Conservation (phyloP, 352 stramenopile genomes). For the Globisporangium acanthophoron region DNA sequence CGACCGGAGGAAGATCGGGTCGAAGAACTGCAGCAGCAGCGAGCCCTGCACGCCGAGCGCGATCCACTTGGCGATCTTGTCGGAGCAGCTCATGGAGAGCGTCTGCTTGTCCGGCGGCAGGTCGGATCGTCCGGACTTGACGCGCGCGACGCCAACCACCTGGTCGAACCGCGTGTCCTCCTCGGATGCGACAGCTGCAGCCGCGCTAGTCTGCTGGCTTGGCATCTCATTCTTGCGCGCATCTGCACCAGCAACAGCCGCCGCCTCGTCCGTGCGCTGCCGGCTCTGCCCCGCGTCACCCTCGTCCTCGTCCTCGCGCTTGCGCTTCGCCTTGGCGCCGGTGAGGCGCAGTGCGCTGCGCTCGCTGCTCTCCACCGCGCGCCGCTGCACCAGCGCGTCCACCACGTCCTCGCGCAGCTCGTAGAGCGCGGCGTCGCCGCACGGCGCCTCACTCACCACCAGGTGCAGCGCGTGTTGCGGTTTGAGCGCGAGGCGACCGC, state of each 20-base stretch:
- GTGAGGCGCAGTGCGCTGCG: slow-evolving; percentile 54
- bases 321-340: slow-evolving; percentile 45
- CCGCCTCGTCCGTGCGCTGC: no score
- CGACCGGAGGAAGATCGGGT: slow-evolving; percentile 41
- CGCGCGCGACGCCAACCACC: slow-evolving; percentile 63
- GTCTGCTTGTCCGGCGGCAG: slow-evolving; percentile 81
- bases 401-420: slow-evolving; percentile 66
- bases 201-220: neutral
- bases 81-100: slow-evolving; percentile 91
- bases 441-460: slow-evolving; percentile 91
- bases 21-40: slow-evolving; percentile 60
- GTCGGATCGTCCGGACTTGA: slow-evolving; percentile 92
- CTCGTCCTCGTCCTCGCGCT: slow-evolving; percentile 16
- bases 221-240: neutral
- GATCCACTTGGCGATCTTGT: slow-evolving; percentile 91
- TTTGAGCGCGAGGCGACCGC: slow-evolving; percentile 41
- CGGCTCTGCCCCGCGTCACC: no score
- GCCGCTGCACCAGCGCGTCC: slow-evolving; percentile 44
- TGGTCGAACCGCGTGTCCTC: slow-evolving; percentile 62
- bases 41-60: slow-evolving; percentile 77
- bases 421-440: slow-evolving; percentile 93
- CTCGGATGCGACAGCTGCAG: neutral
- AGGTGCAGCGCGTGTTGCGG: slow-evolving; percentile 76
- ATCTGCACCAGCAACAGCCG: neutral
- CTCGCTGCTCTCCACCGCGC: slow-evolving; percentile 15